Evolutionary conservation across 1,284 basidiomycete species (phyloP), one percentile per base, ranked within the genome.

Genomic region (Microbotryomycetes sp.): DNA sequence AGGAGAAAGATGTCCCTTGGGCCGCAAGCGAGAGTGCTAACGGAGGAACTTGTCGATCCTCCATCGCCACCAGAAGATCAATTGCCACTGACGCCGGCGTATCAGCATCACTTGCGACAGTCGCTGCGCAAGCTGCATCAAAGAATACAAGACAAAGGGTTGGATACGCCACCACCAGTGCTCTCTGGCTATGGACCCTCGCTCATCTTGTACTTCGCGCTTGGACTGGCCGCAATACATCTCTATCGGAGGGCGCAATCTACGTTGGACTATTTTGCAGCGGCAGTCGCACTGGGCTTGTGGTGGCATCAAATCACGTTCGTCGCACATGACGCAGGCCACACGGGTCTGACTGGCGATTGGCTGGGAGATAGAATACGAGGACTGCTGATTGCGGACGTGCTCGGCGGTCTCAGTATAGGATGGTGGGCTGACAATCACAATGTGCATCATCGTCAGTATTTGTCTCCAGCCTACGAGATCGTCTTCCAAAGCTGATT

Each of bases 341-440:
- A 99, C 78, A 85, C 87, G 74, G 90, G 91, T 54, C 86, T 98
- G 64, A 94, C 92, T 0, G 92, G 94, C 66, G 79, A 87, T 73
- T 96, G 91, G 87, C 77, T 80, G 31, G 77, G 81, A 57, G 94
- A 99, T 75, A 84, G 93, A 45, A 71, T 91, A 53, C 79, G 94
- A 56, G 87, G 84, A 23, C 91, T 88, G 60, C 74, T 86, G n/a
- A 80, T 94, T 59, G 88, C 90, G 1, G 83, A 92, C 76, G 91
- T 88, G 72, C 80, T 94, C 56, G 93, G 94, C 23, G 94, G 94
- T 2, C 79, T 99, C 57, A 94, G 91, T 74, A 82, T 96, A 42
- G 88, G 91, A 46, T 99, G 94, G 96, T 99, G 94, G 94, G 91
- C 92, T 61, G 84, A 96, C 76, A 97, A 96, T 74, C 94, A 98